Evolutionary conservation across 2,329 filamentous ascomycete genomes (phyloP).

Genomic region (Ilyonectria destructans): DNA sequence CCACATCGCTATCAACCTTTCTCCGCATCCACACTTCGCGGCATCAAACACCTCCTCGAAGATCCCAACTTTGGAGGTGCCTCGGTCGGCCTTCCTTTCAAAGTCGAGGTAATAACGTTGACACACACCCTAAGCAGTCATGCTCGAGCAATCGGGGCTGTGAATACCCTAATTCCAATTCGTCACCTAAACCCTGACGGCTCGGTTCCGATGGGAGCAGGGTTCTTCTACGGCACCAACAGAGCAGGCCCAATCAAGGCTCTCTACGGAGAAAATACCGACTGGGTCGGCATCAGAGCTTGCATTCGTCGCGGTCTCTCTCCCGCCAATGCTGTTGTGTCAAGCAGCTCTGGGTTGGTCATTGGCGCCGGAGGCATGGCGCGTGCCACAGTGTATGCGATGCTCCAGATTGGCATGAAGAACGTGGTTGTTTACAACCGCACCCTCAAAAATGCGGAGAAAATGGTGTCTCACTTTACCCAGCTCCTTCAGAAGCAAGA

Average conservation of each 20-base stretch:
- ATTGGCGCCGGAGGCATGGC: constrained; percentile 84
- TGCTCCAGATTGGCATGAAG: constrained; percentile 83
- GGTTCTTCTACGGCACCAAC: constrained; percentile 69
- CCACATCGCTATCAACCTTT: constrained; percentile 78
- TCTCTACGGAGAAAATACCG: constrained; percentile 85
- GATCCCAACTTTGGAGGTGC: constrained; percentile 81
- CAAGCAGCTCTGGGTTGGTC: constrained; percentile 70
- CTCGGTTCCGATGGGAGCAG: constrained; percentile 69
- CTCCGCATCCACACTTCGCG: constrained; percentile 74
- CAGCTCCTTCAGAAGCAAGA: constrained; percentile 64
- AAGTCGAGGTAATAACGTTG: constrained; percentile 79
- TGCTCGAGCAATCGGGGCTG: constrained; percentile 81
- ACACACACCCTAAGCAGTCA: constrained; percentile 81
- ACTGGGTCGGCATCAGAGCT: constrained; percentile 85
- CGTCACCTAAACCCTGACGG: constrained; percentile 73
- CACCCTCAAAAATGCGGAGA: constrained; percentile 77
- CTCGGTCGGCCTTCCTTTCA: constrained; percentile 82
- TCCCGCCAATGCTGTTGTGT: constrained; percentile 77
- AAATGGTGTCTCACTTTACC: constrained; percentile 80
- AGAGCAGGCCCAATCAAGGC: constrained; percentile 77
- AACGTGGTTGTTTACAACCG: constrained; percentile 85
- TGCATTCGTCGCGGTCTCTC: constrained; percentile 82
- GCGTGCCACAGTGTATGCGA: constrained; percentile 82
- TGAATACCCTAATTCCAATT: constrained; percentile 83
- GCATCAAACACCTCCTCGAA: constrained; percentile 75